These are phyloP conservation scores for Phytophthora pluvialis DNA, from an alignment of 352 stramenopile species.

Conservation along the genomic window DNA sequence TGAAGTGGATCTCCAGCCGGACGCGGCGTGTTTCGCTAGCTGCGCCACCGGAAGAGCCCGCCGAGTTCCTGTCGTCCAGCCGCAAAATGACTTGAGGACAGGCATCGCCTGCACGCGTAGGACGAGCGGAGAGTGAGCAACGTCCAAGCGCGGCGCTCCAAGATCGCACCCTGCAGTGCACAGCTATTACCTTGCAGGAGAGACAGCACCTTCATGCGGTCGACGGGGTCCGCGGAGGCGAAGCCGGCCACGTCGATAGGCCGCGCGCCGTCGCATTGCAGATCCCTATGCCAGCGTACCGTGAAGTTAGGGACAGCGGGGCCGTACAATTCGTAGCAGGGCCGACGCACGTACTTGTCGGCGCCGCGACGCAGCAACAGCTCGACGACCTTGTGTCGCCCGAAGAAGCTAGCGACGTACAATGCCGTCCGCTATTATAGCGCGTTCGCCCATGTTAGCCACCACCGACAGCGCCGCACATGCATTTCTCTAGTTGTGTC, in stretches of 20 bases:
- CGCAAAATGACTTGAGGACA: slow-evolving; percentile 32
- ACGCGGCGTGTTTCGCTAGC: slow-evolving; percentile 11
- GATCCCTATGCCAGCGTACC: slow-evolving; percentile 39
- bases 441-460: not conserved
- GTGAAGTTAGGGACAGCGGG: not conserved
- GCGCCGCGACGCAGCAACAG: slow-evolving; percentile 57
- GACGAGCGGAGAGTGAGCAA: not conserved
- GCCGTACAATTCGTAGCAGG: not conserved
- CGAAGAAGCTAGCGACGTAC: slow-evolving; percentile 78
- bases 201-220: slow-evolving; percentile 72
- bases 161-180: not conserved
- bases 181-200: slow-evolving; percentile 52
- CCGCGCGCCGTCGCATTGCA: slow-evolving; percentile 51
- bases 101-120: slow-evolving; percentile 17
- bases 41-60: slow-evolving; percentile 10
- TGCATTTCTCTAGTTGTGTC: slow-evolving; percentile 10
- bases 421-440: slow-evolving; percentile 53
- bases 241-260: slow-evolving; percentile 59
- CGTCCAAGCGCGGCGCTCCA: not conserved
- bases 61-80: slow-evolving; percentile 26
- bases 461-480: not conserved
- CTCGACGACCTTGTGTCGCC: slow-evolving; percentile 52
- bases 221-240: slow-evolving; percentile 44
- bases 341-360: slow-evolving; percentile 54
- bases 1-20: slow-evolving; percentile 75